Evolutionary conservation across 768 basidiomycete genomes (phyloP), one percentile per base, ranked within the genome.

Genomic region (Lactarius indigo): DNA sequence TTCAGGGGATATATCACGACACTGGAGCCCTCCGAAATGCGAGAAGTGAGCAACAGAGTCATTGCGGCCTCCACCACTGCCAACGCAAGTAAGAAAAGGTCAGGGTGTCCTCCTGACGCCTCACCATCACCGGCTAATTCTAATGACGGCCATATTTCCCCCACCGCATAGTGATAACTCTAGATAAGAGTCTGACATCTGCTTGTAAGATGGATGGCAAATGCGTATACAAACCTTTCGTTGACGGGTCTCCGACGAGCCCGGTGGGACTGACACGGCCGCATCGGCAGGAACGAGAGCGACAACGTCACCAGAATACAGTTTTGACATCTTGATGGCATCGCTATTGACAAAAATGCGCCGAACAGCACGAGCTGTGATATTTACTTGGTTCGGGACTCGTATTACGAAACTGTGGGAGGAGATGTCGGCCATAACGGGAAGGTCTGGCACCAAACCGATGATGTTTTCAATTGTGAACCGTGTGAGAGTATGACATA

Each of bases 81-180:
- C 63, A 39, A 26, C 28, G 63, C 55, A 59, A 60, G 54, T 31
- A 18, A 59, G 30, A 64, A 30, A 37, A 26, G 2, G 39, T 33
- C 31, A 13, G 50, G 61, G 50, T 23, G 12, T 44, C 37, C 26
- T 23, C 39, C 12, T 58, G 44, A 63, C 63, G 35, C 81, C 86
- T 72, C 75, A 89, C 91, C 78, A 67, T 86, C 83, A 60, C 80
- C 81, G 31, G 85, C 73, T 63, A 87, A 62, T 9, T 90, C 88
- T 55, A 82, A 72, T 44, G 87, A 89, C n/a, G 91, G 90, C 91
- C 91, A 93, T 71, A 84, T 82, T 56, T 87, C 77, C 6, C 91
- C 92, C 61, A 92, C 79, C 15, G 87, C 84, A 28, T 26, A 52
- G 74, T 87, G 87, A 54, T 80, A 76, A 88, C 89, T 65, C 50